Percentiles rank a stretch among this genome's conserved stretches.
These are phyloP conservation scores for Myrica gale DNA, from an alignment of 306 rosid genomes.

Conservation along the genomic window DNA sequence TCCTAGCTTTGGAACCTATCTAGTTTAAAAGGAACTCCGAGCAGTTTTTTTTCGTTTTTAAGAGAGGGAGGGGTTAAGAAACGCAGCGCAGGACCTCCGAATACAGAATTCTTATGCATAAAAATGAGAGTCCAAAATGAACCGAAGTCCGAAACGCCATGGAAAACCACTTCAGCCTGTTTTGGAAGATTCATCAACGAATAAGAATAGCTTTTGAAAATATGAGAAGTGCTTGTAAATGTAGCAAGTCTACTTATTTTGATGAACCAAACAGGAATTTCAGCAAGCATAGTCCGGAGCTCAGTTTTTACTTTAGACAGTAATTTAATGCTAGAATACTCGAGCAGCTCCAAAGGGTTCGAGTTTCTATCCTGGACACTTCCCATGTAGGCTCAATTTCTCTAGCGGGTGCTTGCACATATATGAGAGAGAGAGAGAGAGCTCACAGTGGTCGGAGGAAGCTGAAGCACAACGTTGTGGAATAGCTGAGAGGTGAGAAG, in stretches of 20 bases:
- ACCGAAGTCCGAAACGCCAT: background rate
- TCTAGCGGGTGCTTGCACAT: background rate
- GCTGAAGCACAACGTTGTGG: constrained; percentile 36
- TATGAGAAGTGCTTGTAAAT: background rate
- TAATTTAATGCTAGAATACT: background rate
- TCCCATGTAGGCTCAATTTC: background rate
- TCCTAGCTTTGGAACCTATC: background rate
- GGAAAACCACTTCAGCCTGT: background rate
- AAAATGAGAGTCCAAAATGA: background rate
- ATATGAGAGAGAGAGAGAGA: background rate
- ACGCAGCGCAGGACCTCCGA: too few species aligned
- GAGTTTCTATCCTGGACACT: background rate
- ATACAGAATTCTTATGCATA: background rate
- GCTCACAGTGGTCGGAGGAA: constrained; percentile 33
- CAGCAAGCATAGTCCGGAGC: background rate
- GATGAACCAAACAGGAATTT: background rate
- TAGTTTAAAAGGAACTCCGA: background rate
- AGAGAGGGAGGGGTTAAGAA: too few species aligned
- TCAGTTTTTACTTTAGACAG: background rate
- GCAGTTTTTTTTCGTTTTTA: background rate
- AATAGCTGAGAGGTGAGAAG: constrained; percentile 51
- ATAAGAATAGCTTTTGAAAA: background rate
- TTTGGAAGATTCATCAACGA: background rate
- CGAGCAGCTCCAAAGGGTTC: background rate
- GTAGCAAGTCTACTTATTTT: background rate